A percentile compares a stretch with the other conserved stretches of the same genome.
These are phyloP conservation scores for Phaeolepiota aurea DNA, from an alignment of 768 basidiomycete genomes.

Conservation along the genomic window DNA sequence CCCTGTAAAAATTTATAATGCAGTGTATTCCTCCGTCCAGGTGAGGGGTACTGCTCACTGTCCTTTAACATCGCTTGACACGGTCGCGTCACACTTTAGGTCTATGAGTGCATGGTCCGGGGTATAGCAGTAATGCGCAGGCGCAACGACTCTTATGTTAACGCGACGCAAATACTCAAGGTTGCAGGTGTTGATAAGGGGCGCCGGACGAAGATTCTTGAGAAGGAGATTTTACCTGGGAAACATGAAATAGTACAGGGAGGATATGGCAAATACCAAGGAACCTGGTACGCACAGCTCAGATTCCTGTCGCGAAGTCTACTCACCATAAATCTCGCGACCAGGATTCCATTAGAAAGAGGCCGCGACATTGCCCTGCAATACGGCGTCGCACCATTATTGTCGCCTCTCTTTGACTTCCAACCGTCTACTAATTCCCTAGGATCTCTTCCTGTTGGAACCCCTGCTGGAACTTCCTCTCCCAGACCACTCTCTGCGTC, in stretches of 20 bases:
- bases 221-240: slow-evolving; percentile 94
- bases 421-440: slow-evolving; percentile 70
- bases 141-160: slow-evolving; percentile 90
- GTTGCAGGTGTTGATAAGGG: slow-evolving; percentile 98
- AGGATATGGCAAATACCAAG: slow-evolving; percentile 98
- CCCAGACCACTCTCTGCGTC: slow-evolving; percentile 62
- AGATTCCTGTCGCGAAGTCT: slow-evolving; percentile 10
- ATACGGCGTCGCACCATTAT: slow-evolving; percentile 83
- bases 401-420: slow-evolving; percentile 91
- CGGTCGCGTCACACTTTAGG: slow-evolving; percentile 45
- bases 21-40: slow-evolving; percentile 87
- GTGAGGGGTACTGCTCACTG: slow-evolving; percentile 19
- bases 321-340: slow-evolving; percentile 1
- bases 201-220: slow-evolving; percentile 88
- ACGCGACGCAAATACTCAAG: slow-evolving; percentile 98
- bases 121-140: slow-evolving; percentile 98
- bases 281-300: slow-evolving; percentile 71
- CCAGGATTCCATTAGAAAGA: slow-evolving; percentile 92
- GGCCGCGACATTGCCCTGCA: slow-evolving; percentile 89
- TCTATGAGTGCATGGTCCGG: slow-evolving; percentile 97
- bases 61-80: slow-evolving; percentile 16
- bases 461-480: slow-evolving; percentile 38
- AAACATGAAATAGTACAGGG: slow-evolving; percentile 98
- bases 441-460: slow-evolving; percentile 52
- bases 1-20: slow-evolving; percentile 86